A percentile compares a stretch with the other conserved stretches of the same genome.
phyloP scores from a whole-genome alignment of 2,329 filamentous ascomycete species.

The Myriosclerotinia scirpicola region DNA sequence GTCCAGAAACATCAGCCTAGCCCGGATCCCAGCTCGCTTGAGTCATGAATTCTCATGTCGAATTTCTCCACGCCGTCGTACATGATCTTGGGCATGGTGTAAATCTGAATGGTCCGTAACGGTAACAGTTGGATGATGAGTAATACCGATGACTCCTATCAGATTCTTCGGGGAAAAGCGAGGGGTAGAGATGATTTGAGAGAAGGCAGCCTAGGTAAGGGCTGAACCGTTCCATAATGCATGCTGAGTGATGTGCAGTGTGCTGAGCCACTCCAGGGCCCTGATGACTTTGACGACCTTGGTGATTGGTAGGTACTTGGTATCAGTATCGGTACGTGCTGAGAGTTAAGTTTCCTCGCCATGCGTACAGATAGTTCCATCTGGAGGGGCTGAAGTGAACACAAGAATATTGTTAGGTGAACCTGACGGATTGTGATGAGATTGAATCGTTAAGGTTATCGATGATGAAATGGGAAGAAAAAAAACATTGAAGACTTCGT shows the following conservation, averaged over 20 bases:
- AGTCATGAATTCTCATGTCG: neutral
- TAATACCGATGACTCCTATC: constrained; percentile 5
- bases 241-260: constrained; percentile 13
- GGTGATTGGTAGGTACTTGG: neutral
- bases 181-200: neutral
- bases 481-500: neutral
- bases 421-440: neutral
- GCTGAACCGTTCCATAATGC: constrained; percentile 20
- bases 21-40: neutral
- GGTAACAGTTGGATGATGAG: neutral
- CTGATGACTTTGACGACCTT: neutral
- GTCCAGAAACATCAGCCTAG: constrained; percentile 5
- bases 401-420: too few species aligned
- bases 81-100: constrained; percentile 21
- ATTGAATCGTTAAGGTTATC: neutral
- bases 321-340: neutral
- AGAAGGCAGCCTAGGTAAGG: constrained; percentile 16
- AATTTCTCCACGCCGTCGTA: constrained; percentile 19
- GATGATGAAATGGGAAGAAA: neutral
- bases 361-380: neutral
- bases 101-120: neutral
- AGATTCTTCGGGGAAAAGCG: neutral
- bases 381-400: neutral
- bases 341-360: neutral
- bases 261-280: constrained; percentile 19